Base-by-base conservation (phyloP, 306 rosid species). In the Ochetophila trinervis region DNA sequence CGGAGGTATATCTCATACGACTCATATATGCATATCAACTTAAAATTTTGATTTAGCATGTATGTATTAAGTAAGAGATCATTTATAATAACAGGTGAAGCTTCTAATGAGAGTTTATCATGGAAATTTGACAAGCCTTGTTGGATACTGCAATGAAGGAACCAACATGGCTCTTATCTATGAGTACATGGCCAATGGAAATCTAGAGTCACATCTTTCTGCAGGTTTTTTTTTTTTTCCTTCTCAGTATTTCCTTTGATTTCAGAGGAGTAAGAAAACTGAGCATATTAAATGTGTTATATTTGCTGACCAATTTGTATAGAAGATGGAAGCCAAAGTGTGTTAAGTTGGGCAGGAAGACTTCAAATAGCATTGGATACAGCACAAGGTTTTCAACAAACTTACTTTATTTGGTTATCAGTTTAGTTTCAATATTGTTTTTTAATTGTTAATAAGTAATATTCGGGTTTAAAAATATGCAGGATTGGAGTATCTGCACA, bases 61-160 rank as follows among this genome's bases (percentile, higher is more conserved):
- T 50, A 18, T 16, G 1, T 6, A 14, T 49, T 16, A 19, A 12
- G 17, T 49, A 19, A 50, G 54, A 17, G 3, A 7, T 50, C 22
- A 19, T 16, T 57, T 49, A 9, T 8, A 63, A 21, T 11, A 65
- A 53, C 78, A 86, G 88, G 86, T 63, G 32, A 49, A 74, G 12
- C 69, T 86, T 52, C 75, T 83, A n/a, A 59, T 71, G 67, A 37
- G 71, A 61, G 77, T 86, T 71, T 84, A 86, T 60, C 85, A 86
- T 9, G 80, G 75, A 78, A 80, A 80, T 51, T 71, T 80, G 65
- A 80, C 80, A 9, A 63, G 80, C 57, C 81, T 75, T 21, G 44
- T 75, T 18, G 79, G 82, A 17, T 77, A 74, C 16, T 77, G 78
- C 60, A 59, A 76, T 0, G 79, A 83, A 65, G 78, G 70, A 36